Percentiles rank a stretch among this genome's conserved stretches.
These are phyloP conservation scores for Blastobotrys americana DNA, from an alignment of 805 yeast genomes.

Conservation along the genomic window DNA sequence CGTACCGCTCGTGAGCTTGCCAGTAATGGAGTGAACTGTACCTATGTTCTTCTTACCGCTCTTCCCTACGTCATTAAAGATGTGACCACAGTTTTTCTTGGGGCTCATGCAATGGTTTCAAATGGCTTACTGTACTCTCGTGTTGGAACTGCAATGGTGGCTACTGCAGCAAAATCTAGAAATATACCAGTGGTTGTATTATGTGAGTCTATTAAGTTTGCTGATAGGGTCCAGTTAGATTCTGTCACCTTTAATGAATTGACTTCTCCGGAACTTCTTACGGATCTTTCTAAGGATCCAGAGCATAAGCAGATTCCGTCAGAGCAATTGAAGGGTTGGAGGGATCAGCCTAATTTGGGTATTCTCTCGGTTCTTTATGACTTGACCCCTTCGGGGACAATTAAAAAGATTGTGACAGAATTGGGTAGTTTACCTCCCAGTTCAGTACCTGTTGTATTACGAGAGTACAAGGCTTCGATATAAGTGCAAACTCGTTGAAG, in stretches of 20 bases:
- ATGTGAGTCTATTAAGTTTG: slow-evolving; percentile 89
- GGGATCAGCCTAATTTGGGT: slow-evolving; percentile 40
- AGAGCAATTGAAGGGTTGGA: slow-evolving; percentile 9
- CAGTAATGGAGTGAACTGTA: slow-evolving; percentile 56
- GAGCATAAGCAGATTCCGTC: slow-evolving; percentile 19
- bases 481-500: not conserved
- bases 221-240: slow-evolving; percentile 92
- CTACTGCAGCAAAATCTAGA: slow-evolving; percentile 81
- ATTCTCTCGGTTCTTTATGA: slow-evolving; percentile 85
- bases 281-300: slow-evolving; percentile 26
- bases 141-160: slow-evolving; percentile 89
- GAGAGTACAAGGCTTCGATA: slow-evolving; percentile 64
- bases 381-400: slow-evolving; percentile 86
- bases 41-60: slow-evolving; percentile 74
- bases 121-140: slow-evolving; percentile 90
- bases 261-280: slow-evolving; percentile 28
- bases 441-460: slow-evolving; percentile 93
- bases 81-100: slow-evolving; percentile 85
- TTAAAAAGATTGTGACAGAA: slow-evolving; percentile 92
- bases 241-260: slow-evolving; percentile 92
- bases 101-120: slow-evolving; percentile 95
- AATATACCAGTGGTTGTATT: slow-evolving; percentile 93
- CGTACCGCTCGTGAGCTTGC: slow-evolving; percentile 60
- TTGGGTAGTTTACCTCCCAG: slow-evolving; percentile 95
- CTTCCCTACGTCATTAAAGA: slow-evolving; percentile 74